Base-by-base conservation (phyloP, 2,329 filamentous ascomycete species). In the Apiospora aurea region DNA sequence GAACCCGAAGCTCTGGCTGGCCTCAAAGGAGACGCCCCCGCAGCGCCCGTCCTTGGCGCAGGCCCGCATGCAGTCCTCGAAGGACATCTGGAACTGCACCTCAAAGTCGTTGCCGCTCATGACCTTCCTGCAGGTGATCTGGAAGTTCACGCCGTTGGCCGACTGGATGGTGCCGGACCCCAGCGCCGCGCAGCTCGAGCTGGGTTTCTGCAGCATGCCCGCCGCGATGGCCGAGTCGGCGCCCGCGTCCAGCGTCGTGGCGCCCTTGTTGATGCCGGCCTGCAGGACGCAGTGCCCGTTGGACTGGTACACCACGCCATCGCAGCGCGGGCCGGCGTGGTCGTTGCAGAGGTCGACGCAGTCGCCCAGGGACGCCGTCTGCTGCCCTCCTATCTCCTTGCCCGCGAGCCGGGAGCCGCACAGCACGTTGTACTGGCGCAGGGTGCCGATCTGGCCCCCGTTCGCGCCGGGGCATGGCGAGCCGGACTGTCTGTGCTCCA, bases 21-120 rank as follows among this genome's bases (percentile, higher is more conserved):
- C 78, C 70, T 81, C 80, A 74, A 76, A 80, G 71, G 78, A 80
- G 0, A 78, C 67, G 47, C 80, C 80, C 10, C 76, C 76, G 69
- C 80, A 82, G 0, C 74, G 71, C 13, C 67, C 24, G 49, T 74
- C 70, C 2, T 70, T 53, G 14, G 70, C 64, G 64, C 75, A 76
- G n/a, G 73, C 73, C 3, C 67, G 70, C 7, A 75, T 70, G 47
- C 74, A 75, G 14, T 66, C 70, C 53, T 74, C 74, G 4, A 76
- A 46, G 2, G 71, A 72, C 71, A 73, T 73, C 53, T 73, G 72
- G 21, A 76, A 76, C 16, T 74, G 75, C 57, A 73, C 74, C 69
- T 74, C 74, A 46, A 74, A 64, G 18, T 76, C 74, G 11, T 70
- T 69, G 8, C 74, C 75, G 64, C 57, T 73, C 43, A 67, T 47